Evolutionary conservation across 352 stramenopile species (phyloP), one percentile per base, ranked within the genome.

Genomic region (Phytophthora meadii): DNA sequence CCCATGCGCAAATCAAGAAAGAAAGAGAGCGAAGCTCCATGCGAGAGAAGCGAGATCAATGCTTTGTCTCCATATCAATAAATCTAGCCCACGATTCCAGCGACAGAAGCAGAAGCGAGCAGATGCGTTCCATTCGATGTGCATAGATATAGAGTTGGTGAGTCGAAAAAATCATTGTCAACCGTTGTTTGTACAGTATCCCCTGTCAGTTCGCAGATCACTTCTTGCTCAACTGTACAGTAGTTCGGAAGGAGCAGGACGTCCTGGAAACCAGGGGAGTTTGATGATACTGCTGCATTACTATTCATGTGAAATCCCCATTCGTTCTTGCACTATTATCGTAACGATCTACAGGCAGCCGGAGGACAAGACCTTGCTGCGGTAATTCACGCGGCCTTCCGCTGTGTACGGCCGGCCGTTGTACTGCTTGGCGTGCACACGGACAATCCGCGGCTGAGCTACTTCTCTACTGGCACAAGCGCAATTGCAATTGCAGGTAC

Each of bases 341-440:
- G 46, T 24, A 27, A 42, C 62, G 39, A 36, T 48, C 52, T 61
- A 65, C 54, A 78, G 64, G 34, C 62, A 81, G 17, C 66, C 73
- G 3, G 76, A 49, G 12, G 80, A 86, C n/a, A 54, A 68, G 22
- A 78, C 68, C 74, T 89, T 91, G 65, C 55, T 89, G 19, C 69
- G 79, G 25, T 66, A 58, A 15, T 88, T 59, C 41, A 84, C 66
- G 14, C 68, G 70, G 22, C 68, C 71, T 24, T 74, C 74, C 12
- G 82, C 59, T 3, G 76, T 84, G 59, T 83, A 92, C 19, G 81
- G 83, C 11, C 76, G 72, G 12, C 42, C 45, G 32, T 88, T 80
- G 54, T 76, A 72, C 64, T 92, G 83, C 65, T 89, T 92, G n/a
- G 76, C 69, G 36, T 92, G 83, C 27, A 87, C 74, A 14, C 69